A percentile compares a stretch with the other conserved stretches of the same genome.
Evolutionary conservation across 108 stramenopile species (phyloP).

Genomic region (Nitzschia sp.): DNA sequence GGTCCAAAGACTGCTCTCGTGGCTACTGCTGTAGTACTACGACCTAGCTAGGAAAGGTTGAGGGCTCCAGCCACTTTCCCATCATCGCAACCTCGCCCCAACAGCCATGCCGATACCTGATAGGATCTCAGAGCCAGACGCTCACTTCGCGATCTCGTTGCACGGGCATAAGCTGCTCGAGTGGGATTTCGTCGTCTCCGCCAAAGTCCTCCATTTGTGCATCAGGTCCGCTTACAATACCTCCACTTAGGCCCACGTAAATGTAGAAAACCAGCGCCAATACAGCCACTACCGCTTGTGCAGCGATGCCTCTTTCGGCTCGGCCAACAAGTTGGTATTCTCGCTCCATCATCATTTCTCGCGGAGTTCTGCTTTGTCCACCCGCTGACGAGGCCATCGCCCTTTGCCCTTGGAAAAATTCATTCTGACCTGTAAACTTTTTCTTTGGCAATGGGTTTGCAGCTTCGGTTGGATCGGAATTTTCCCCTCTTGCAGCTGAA

Average conservation of each 20-base stretch:
- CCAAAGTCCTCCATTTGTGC: conserved; percentile 11
- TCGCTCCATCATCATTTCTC: conserved; percentile 28
- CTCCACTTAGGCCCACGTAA: conserved; percentile 34
- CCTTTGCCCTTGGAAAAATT: background rate
- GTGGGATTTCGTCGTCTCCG: conserved; percentile 26
- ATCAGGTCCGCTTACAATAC: conserved; percentile 22
- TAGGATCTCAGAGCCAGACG: conserved; percentile 21
- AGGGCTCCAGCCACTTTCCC: too few relatives aligned
- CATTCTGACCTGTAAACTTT: conserved; percentile 8
- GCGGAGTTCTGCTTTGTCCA: background rate
- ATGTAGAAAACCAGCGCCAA: conserved; percentile 25
- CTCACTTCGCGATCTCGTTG: conserved; percentile 22
- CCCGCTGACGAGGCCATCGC: background rate
- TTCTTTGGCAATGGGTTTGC: background rate
- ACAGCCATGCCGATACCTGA: too few relatives aligned
- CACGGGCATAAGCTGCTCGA: conserved; percentile 27
- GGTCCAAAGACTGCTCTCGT: too few relatives aligned
- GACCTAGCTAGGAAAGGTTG: too few relatives aligned
- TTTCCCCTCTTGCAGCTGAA: background rate
- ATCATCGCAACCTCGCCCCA: too few relatives aligned
- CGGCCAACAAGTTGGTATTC: conserved; percentile 24
- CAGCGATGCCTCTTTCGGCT: conserved; percentile 8
- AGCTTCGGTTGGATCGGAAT: background rate
- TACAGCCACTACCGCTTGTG: conserved; percentile 31
- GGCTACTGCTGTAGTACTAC: too few relatives aligned